Percentiles rank a stretch among this genome's conserved stretches.
phyloP scores from a whole-genome alignment of 1,284 basidiomycete species.

The Chalciporus sp. region DNA sequence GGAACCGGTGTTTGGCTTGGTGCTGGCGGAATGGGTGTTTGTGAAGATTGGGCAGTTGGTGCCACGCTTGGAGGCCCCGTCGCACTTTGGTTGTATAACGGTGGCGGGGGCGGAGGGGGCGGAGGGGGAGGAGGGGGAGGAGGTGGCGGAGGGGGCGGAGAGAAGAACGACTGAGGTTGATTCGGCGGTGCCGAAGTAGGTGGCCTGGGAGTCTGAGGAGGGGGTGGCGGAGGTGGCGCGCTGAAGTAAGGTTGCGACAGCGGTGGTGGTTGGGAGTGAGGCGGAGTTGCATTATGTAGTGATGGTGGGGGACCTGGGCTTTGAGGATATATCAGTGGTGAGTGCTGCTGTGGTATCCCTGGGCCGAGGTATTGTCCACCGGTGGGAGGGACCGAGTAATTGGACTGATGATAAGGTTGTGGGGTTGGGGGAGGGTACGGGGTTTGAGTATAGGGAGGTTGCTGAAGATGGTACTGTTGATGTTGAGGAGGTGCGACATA shows the following conservation, averaged over 20 bases:
- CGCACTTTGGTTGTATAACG: slow-evolving; percentile 7
- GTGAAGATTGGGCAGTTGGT: slow-evolving; percentile 9
- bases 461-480: slow-evolving; percentile 18
- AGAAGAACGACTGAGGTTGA: slow-evolving; percentile 20
- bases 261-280: slow-evolving; percentile 7
- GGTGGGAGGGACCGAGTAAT: background rate
- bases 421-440: slow-evolving; percentile 11
- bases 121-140: slow-evolving; percentile 14
- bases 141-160: slow-evolving; percentile 23
- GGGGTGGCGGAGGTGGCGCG: slow-evolving; percentile 18
- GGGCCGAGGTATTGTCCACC: slow-evolving; percentile 4
- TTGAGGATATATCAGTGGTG: slow-evolving; percentile 47
- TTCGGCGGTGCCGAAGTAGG: slow-evolving; percentile 4
- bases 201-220: slow-evolving; percentile 14
- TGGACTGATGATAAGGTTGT: slow-evolving; percentile 24
- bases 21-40: background rate
- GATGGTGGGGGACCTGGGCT: slow-evolving; percentile 27
- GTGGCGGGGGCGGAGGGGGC: slow-evolving; percentile 7
- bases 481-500: slow-evolving; percentile 10
- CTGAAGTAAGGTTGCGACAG: slow-evolving; percentile 15
- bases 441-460: slow-evolving; percentile 17
- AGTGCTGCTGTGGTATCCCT: slow-evolving; percentile 4
- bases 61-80: background rate
- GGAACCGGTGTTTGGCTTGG: slow-evolving; percentile 5
- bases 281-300: background rate